Evolutionary conservation across 2,329 filamentous ascomycete species (phyloP).

Genomic region (Podosphaera aphanis): DNA sequence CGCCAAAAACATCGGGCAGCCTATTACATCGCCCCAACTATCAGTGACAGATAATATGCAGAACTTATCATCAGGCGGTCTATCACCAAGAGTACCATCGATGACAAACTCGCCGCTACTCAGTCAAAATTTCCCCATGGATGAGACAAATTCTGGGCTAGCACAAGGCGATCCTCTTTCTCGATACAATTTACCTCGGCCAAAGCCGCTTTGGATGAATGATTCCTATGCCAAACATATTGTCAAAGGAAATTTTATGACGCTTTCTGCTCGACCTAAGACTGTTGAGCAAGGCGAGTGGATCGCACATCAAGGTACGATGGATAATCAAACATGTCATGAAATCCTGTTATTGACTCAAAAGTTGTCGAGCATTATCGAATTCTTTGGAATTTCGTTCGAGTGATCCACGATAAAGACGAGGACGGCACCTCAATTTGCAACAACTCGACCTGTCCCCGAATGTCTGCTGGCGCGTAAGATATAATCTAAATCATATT

Average conservation of each 20-base stretch:
- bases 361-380: constrained; percentile 81
- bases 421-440: constrained; percentile 57
- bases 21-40: constrained; percentile 22
- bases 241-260: constrained; percentile 95
- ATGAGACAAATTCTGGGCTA: constrained; percentile 22
- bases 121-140: constrained; percentile 43
- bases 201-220: constrained; percentile 52
- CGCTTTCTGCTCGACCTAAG: constrained; percentile 73
- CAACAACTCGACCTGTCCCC: constrained; percentile 62
- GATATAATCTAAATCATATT: constrained; percentile 18
- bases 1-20: constrained; percentile 27
- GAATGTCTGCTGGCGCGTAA: constrained; percentile 84
- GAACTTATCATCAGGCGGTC: too few species aligned
- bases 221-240: constrained; percentile 60
- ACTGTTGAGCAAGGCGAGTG: constrained; percentile 88
- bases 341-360: background rate
- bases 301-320: constrained; percentile 77
- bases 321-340: background rate
- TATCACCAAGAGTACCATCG: too few species aligned
- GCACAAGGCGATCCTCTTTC: constrained; percentile 25
- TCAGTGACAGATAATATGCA: constrained; percentile 22
- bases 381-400: constrained; percentile 69
- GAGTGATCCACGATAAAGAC: constrained; percentile 70
- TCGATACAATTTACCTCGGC: constrained; percentile 39
- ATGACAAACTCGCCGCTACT: constrained; percentile 40